These are phyloP conservation scores for Aegilops longissima DNA, from an alignment of 176 grass and related monocot species.

Conservation along the genomic window DNA sequence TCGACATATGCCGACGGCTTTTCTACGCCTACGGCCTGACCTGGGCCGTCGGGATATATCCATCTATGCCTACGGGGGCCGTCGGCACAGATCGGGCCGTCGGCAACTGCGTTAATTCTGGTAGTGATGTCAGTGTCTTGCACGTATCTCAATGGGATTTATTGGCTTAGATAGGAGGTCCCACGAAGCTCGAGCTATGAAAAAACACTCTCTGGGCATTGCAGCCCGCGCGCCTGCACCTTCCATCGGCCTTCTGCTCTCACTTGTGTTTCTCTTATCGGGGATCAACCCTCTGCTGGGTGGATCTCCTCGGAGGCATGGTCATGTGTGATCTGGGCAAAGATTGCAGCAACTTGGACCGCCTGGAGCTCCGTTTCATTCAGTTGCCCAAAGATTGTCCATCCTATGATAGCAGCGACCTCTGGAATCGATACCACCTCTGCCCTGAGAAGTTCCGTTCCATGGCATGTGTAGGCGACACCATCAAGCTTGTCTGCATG, in stretches of 20 bases:
- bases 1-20: too few species aligned
- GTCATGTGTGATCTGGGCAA: not conserved
- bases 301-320: conserved; percentile 5
- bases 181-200: too few species aligned
- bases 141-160: too few species aligned
- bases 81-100: too few species aligned
- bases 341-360: not conserved
- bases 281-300: not conserved
- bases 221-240: not conserved
- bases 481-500: conserved; percentile 8
- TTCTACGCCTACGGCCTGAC: too few species aligned
- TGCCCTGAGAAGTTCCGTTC: not conserved
- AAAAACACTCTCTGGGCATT: too few species aligned
- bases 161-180: too few species aligned
- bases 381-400: not conserved
- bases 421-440: not conserved
- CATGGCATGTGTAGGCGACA: not conserved
- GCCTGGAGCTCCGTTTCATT: not conserved
- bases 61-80: too few species aligned
- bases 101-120: too few species aligned
- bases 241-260: not conserved
- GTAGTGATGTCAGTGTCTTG: too few species aligned
- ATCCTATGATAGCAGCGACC: not conserved
- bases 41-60: too few species aligned
- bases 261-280: not conserved